These are phyloP conservation scores for Alternaria triticimaculans DNA, from an alignment of 2,329 filamentous ascomycete species.

Conservation along the genomic window DNA sequence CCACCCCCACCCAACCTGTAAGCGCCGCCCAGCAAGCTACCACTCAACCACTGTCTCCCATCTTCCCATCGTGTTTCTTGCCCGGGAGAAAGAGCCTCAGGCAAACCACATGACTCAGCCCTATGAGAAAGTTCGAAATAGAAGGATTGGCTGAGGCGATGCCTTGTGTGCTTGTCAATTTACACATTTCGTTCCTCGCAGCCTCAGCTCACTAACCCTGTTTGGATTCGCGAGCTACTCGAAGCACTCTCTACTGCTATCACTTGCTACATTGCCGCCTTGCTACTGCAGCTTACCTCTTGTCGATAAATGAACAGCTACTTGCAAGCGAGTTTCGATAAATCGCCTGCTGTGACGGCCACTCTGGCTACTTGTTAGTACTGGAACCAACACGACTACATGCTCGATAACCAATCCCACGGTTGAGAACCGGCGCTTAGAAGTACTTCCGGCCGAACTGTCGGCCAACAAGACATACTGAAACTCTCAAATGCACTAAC, in stretches of 20 bases:
- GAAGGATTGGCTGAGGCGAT: constrained; percentile 1
- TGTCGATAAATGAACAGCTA: background rate
- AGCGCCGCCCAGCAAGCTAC: constrained; percentile 25
- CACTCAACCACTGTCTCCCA: constrained; percentile 6
- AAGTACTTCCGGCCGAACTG: constrained; percentile 8
- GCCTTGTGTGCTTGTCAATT: background rate
- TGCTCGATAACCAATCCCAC: background rate
- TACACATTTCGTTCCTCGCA: background rate
- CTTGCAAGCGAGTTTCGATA: background rate
- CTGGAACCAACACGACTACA: background rate
- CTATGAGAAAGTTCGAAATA: constrained; percentile 5
- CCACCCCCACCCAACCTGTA: constrained; percentile 10
- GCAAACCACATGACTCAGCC: background rate
- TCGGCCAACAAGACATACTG: constrained; percentile 5
- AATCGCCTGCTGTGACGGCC: constrained; percentile 8
- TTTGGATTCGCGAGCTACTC: background rate
- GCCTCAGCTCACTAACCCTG: constrained; percentile 4
- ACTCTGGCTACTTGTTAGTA: background rate
- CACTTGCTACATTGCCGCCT: constrained; percentile 8
- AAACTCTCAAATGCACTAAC: constrained; percentile 18
- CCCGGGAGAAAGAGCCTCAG: background rate
- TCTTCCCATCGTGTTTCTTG: constrained; percentile 15
- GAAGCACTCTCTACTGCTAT: background rate
- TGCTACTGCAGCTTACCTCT: constrained; percentile 11
- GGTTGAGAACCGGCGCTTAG: background rate